phyloP scores from a whole-genome alignment of 2,329 filamentous ascomycete genomes.

The Trichoderma semiorbis region DNA sequence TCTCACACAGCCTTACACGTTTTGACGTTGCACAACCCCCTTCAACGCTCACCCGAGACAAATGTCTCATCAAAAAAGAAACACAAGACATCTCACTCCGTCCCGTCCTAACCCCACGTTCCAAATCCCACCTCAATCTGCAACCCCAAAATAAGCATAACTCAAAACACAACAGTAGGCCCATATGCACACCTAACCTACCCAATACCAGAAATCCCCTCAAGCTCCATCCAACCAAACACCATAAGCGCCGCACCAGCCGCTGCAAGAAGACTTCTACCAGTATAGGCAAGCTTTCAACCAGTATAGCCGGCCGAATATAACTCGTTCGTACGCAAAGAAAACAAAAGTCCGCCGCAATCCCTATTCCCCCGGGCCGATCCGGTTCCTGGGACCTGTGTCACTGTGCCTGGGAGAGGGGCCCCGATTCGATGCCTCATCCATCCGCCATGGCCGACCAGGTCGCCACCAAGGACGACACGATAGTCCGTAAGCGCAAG shows the following conservation, averaged over 20 bases:
- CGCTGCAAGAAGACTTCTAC: neutral
- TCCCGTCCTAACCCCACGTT: neutral
- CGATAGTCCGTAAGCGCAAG: constrained; percentile 16
- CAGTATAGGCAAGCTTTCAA: neutral
- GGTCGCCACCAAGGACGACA: neutral
- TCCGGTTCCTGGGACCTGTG: neutral
- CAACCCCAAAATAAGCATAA: neutral
- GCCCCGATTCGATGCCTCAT: neutral
- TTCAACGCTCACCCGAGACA: neutral
- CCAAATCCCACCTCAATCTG: neutral
- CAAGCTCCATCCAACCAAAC: neutral
- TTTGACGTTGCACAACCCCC: neutral
- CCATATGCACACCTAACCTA: neutral
- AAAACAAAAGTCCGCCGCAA: neutral
- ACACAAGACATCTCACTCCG: neutral
- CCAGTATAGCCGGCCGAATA: neutral
- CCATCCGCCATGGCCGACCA: neutral
- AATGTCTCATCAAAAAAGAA: neutral
- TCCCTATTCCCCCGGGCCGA: neutral
- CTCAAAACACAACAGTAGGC: neutral
- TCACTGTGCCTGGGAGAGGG: neutral
- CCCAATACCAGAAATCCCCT: neutral
- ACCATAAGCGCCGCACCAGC: neutral
- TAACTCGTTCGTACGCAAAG: neutral
- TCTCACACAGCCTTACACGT: neutral